Conservation (phyloP, 768 basidiomycete species). For the Galerina marginata region DNA sequence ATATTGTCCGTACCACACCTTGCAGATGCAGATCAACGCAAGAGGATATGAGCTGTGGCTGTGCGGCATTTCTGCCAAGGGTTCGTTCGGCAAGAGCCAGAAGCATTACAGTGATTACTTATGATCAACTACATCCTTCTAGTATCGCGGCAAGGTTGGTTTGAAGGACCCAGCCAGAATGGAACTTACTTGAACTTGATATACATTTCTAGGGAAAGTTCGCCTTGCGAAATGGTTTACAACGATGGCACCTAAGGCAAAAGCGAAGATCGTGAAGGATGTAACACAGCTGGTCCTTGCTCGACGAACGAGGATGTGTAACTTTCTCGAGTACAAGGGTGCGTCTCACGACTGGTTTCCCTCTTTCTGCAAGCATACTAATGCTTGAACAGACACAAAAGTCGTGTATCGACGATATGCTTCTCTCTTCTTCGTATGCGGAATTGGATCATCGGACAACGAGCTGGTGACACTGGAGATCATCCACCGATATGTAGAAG, state of each 20-base stretch:
- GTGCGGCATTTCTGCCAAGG: conserved; percentile 11
- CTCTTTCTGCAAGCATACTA: not conserved
- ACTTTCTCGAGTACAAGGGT: conserved; percentile 99
- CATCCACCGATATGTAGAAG: conserved; percentile 94
- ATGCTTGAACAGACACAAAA: conserved; percentile 75
- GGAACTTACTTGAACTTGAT: conserved; percentile 4
- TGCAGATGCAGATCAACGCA: not conserved
- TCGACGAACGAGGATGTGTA: conserved; percentile 96
- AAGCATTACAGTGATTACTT: conserved; percentile 4
- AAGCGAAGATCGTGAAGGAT: conserved; percentile 98
- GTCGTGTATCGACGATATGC: conserved; percentile 97
- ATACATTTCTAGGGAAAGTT: conserved; percentile 77
- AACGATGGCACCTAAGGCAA: conserved; percentile 88
- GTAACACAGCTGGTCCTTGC: conserved; percentile 97
- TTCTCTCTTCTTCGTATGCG: conserved; percentile 94
- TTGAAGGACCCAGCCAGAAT: conserved; percentile 6
- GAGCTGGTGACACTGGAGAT: conserved; percentile 94
- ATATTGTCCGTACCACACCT: too few species aligned
- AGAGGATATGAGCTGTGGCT: conserved; percentile 18
- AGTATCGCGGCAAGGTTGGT: conserved; percentile 91
- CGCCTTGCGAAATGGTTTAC: conserved; percentile 98
- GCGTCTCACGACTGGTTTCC: conserved; percentile 24
- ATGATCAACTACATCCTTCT: conserved; percentile 99
- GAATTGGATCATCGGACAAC: conserved; percentile 86
- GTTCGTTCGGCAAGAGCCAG: not conserved